Conservation (phyloP, 1,284 basidiomycete species). For the Thecaphora thlaspeos region DNA sequence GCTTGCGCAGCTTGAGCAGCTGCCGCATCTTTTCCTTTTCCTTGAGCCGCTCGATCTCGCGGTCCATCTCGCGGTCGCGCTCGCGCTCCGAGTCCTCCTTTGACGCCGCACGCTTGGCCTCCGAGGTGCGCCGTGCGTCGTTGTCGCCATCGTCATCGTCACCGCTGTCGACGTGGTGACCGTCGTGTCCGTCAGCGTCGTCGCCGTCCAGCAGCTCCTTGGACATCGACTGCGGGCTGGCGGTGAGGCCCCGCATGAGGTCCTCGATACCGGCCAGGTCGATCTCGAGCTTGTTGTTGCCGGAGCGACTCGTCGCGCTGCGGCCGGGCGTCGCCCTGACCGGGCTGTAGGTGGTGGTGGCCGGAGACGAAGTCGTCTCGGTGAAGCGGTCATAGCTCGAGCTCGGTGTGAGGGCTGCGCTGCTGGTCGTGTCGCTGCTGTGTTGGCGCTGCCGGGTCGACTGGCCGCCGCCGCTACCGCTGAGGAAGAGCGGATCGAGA, state of each 20-base stretch:
- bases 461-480: neutral
- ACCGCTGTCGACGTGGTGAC: too few relatives aligned
- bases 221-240: constrained; percentile 14
- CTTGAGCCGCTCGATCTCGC: constrained; percentile 23
- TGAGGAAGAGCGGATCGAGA: neutral
- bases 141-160: too few relatives aligned
- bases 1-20: constrained; percentile 17
- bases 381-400: constrained; percentile 32
- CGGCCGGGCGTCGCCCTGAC: constrained; percentile 1
- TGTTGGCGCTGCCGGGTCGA: constrained; percentile 6
- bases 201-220: constrained; percentile 2
- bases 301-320: constrained; percentile 4
- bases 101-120: too few relatives aligned
- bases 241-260: constrained; percentile 34
- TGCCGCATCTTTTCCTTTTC: constrained; percentile 21
- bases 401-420: constrained; percentile 30
- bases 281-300: constrained; percentile 6
- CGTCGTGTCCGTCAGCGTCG: too few relatives aligned
- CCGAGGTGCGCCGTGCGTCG: too few relatives aligned
- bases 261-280: constrained; percentile 39
- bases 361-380: constrained; percentile 6
- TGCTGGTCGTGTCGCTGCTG: neutral
- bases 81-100: constrained; percentile 1
- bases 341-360: neutral
- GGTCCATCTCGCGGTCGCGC: constrained; percentile 14